phyloP scores from a whole-genome alignment of 139 green algal genomes.

The Coelastrella sp. region DNA sequence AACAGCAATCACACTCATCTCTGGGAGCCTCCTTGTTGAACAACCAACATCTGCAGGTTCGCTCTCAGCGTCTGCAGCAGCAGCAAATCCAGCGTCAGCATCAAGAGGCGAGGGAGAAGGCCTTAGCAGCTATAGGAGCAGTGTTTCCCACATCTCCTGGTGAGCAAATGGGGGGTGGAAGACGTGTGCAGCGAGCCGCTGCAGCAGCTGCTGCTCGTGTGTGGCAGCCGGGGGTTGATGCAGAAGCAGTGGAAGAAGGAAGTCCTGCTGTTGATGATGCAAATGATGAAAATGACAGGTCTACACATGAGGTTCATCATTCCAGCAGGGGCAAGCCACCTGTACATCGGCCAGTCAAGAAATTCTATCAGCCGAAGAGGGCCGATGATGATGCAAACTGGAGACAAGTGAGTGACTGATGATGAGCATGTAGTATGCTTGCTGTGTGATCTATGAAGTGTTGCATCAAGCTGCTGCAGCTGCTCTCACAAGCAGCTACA shows the following conservation, averaged over 20 bases:
- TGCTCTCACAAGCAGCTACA: no score
- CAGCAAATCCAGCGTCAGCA: neutral
- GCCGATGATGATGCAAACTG: constrained; percentile 26
- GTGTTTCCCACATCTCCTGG: neutral
- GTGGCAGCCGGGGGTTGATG: neutral
- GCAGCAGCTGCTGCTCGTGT: neutral
- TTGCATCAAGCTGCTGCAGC: no score
- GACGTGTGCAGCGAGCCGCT: constrained; percentile 4
- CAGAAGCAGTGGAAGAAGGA: neutral
- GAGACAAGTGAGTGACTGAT: constrained; percentile 8
- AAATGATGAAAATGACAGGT: neutral
- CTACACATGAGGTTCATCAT: neutral
- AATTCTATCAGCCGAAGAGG: constrained; percentile 31
- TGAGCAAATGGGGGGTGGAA: neutral
- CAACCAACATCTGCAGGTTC: neutral
- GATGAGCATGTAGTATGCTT: no score
- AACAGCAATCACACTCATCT: neutral
- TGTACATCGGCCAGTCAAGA: neutral
- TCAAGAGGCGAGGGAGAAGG: neutral
- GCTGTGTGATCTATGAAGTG: no score
- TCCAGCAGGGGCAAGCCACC: constrained; percentile 1
- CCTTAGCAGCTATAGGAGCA: neutral
- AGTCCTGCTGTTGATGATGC: constrained; percentile 4
- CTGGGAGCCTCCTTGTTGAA: no score
- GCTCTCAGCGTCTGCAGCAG: neutral